phyloP scores from a whole-genome alignment of 2,329 filamentous ascomycete species.

The Cladobotryum mycophilum region DNA sequence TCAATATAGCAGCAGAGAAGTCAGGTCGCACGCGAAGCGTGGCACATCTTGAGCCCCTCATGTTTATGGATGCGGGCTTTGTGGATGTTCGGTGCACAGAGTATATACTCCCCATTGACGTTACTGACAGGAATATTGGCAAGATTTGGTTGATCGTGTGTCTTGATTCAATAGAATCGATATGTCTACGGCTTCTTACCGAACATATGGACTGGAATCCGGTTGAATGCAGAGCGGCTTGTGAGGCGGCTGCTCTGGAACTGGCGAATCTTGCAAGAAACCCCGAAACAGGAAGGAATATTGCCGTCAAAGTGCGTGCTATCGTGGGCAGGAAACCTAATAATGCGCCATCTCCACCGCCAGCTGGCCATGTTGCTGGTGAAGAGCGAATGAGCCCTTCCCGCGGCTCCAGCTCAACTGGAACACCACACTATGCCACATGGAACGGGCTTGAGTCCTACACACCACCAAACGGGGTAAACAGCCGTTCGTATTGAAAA shows the following conservation, averaged over 20 bases:
- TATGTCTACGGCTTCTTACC: slow-evolving; percentile 44
- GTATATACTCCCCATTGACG: slow-evolving; percentile 42
- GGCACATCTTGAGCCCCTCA: slow-evolving; percentile 38
- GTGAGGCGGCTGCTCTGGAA: slow-evolving; percentile 42
- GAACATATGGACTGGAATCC: slow-evolving; percentile 47
- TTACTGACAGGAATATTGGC: slow-evolving; percentile 40
- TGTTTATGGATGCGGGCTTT: slow-evolving; percentile 44
- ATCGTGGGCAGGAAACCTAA: slow-evolving; percentile 45
- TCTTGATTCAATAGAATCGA: slow-evolving; percentile 45
- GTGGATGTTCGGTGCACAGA: slow-evolving; percentile 43
- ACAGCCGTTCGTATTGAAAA: no score
- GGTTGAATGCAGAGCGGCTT: slow-evolving; percentile 40
- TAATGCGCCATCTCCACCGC: slow-evolving; percentile 13
- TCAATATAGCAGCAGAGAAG: slow-evolving; percentile 36
- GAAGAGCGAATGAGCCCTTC: no score
- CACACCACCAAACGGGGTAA: no score
- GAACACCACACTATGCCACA: no score
- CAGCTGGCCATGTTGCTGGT: no score
- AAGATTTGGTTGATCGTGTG: slow-evolving; percentile 49
- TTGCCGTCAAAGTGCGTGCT: slow-evolving; percentile 43
- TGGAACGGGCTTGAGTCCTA: no score
- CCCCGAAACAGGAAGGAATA: slow-evolving; percentile 34
- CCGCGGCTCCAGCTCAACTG: no score
- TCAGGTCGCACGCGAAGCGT: slow-evolving; percentile 41
- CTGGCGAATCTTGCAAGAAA: slow-evolving; percentile 44